Percentiles rank a stretch among this genome's conserved stretches.
Conservation (phyloP, 2,329 filamentous ascomycete genomes). For the Trichoderma hamatum region DNA sequence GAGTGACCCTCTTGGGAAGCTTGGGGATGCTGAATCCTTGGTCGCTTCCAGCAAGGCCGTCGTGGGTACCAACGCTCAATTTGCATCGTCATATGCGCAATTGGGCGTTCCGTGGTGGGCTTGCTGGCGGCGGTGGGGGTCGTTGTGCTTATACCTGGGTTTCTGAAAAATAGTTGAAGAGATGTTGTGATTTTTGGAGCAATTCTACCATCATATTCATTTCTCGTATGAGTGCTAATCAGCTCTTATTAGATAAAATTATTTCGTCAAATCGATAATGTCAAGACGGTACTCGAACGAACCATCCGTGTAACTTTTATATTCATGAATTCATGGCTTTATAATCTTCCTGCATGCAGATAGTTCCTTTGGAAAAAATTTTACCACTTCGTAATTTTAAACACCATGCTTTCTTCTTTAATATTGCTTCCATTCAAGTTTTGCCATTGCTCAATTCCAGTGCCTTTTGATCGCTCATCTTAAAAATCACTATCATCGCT, state of each 20-base stretch:
- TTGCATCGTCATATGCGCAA: conserved; percentile 43
- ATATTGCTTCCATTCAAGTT: not conserved
- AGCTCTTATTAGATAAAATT: not conserved
- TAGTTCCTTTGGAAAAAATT: conserved; percentile 26
- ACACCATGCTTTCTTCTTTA: not conserved
- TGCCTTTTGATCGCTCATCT: not conserved
- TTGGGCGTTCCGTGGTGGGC: conserved; percentile 30
- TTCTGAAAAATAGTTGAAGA: conserved; percentile 45
- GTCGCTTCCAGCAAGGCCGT: conserved; percentile 22
- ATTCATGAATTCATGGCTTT: conserved; percentile 13
- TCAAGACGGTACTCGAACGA: not conserved
- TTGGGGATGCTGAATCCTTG: conserved; percentile 19
- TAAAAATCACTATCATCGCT: conserved; percentile 27
- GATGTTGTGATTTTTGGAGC: not conserved
- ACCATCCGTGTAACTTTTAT: not conserved
- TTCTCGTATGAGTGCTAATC: conserved; percentile 24
- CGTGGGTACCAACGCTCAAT: conserved; percentile 29
- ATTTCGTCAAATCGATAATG: not conserved
- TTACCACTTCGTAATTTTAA: not conserved
- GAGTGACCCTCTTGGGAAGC: not conserved
- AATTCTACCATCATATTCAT: not conserved
- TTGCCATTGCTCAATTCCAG: not conserved
- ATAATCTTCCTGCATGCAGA: conserved; percentile 24
- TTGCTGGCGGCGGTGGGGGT: conserved; percentile 42
- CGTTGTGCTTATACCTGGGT: conserved; percentile 52